phyloP scores from a whole-genome alignment of 2,329 filamentous ascomycete genomes.

The Colletotrichum scovillei region DNA sequence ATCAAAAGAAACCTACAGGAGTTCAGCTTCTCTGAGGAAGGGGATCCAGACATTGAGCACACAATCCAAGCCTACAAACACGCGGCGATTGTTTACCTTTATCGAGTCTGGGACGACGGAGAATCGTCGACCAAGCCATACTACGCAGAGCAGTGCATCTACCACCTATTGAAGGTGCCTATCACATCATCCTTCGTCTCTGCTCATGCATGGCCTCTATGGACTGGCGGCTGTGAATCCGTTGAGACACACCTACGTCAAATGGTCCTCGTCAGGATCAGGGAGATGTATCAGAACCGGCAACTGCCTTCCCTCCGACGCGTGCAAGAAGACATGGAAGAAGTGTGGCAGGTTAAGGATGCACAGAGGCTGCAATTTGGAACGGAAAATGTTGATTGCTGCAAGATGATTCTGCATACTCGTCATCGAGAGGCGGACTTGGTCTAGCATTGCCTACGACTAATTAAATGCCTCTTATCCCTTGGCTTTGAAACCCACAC shows the following conservation, averaged over 20 bases:
- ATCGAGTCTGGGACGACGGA: slow-evolving; percentile 43
- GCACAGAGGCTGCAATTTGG: slow-evolving; percentile 40
- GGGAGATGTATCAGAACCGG: slow-evolving; percentile 43
- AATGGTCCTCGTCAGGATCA: slow-evolving; percentile 40
- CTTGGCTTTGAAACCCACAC: too few relatives aligned
- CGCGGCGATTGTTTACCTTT: slow-evolving; percentile 45
- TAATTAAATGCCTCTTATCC: too few relatives aligned
- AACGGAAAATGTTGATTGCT: slow-evolving; percentile 45
- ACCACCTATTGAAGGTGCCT: slow-evolving; percentile 40
- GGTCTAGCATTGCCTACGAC: background rate
- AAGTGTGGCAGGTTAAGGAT: slow-evolving; percentile 46
- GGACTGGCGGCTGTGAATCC: slow-evolving; percentile 46
- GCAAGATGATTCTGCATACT: slow-evolving; percentile 34
- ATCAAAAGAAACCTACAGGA: background rate
- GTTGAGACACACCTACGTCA: slow-evolving; percentile 39
- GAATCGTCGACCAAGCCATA: slow-evolving; percentile 34
- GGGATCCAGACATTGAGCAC: slow-evolving; percentile 38
- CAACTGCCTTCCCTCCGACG: slow-evolving; percentile 43
- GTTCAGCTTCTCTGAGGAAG: background rate
- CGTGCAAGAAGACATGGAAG: slow-evolving; percentile 43
- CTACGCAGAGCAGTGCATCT: slow-evolving; percentile 42
- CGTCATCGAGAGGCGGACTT: slow-evolving; percentile 26
- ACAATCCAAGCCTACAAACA: slow-evolving; percentile 45
- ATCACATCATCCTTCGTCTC: slow-evolving; percentile 43
- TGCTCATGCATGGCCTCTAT: slow-evolving; percentile 45